Evolutionary conservation across 139 green algal species (phyloP).

Genomic region (Auxenochlorella pyrenoidosa): DNA sequence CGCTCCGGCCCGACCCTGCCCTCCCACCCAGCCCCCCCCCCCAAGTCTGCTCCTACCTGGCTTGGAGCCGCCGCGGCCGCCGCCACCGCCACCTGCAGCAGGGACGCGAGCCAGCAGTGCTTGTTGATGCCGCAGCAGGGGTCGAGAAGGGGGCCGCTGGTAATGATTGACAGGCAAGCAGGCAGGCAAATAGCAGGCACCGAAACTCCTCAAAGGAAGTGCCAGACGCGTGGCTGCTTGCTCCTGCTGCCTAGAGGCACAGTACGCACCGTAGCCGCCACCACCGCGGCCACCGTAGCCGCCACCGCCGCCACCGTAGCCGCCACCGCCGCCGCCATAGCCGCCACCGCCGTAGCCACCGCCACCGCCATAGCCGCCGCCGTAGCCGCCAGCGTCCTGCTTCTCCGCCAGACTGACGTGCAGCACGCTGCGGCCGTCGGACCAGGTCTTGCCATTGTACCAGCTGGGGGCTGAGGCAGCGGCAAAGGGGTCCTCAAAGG

Average conservation of each 20-base stretch:
- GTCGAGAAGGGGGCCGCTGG: too few relatives aligned
- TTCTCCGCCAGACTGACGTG: slow-evolving; percentile 50
- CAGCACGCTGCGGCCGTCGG: slow-evolving; percentile 2
- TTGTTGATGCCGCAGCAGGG: too few relatives aligned
- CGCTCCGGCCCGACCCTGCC: neutral
- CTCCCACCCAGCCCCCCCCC: neutral
- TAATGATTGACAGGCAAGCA: too few relatives aligned
- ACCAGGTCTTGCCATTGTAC: slow-evolving; percentile 88
- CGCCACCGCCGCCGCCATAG: slow-evolving; percentile 32
- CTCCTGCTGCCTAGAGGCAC: neutral
- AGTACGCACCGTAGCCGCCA: neutral
- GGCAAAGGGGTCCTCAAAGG: slow-evolving; percentile 86
- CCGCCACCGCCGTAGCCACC: slow-evolving; percentile 33
- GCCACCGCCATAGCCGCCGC: slow-evolving; percentile 49
- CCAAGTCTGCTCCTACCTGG: neutral
- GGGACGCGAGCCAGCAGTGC: neutral
- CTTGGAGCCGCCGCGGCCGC: slow-evolving; percentile 20
- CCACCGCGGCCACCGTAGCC: slow-evolving; percentile 9
- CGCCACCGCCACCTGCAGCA: slow-evolving; percentile 20
- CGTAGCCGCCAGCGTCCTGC: slow-evolving; percentile 11
- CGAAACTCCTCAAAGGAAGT: neutral
- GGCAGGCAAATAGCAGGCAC: too few relatives aligned
- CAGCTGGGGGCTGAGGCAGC: slow-evolving; percentile 80
- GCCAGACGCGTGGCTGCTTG: neutral
- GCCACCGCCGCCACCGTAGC: slow-evolving; percentile 32